Base-by-base conservation (phyloP, 2,329 filamentous ascomycete genomes). In the Pseudogymnoascus sp. region DNA sequence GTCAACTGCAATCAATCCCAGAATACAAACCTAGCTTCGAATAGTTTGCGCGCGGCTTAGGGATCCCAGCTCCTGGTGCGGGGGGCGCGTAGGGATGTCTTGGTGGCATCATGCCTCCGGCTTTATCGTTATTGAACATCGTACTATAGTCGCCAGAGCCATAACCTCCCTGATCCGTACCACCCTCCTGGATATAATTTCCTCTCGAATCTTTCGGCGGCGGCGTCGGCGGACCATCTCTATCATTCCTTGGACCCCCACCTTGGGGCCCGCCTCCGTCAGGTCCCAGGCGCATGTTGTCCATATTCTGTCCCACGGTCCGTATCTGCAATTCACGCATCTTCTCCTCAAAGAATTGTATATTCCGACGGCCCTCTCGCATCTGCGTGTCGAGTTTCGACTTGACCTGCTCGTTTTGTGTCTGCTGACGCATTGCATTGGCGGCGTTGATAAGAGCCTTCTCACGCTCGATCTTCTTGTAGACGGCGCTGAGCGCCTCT, bases 391-490 rank as follows among this genome's bases (percentile, higher is more conserved):
- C 93, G 74, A 96, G 86, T 71, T 91, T 86, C 69, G 92, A 92
- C 72, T 92, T 88, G 66, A 97, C 93, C 64, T 86, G 84, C 68
- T 92, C 89, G 76, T 99, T 99, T 79, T 91, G 90, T 69, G 93
- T 97, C 75, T 94, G 92, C 77, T 92, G 88, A 77, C 92, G 89
- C 92, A 99, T 96, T 70, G 89, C 85, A 77, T 90, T 94, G 68
- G 93, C 93, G 71, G 91, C 93, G 75, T 89, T 89, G 81, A 99
- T 94, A 72, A 97, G 86, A 71, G 88, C 89, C 81, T 92, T 93
- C 78, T 99, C 94, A 74, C 93, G 87, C 81, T 97, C 91, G 76
- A 99, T 97, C 88, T 99, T 97, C 80, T 87, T 89, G 78, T 89
- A 86, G 78, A 99, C 92, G 75, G 91, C 89, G 77, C 85, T 85